phyloP scores from a whole-genome alignment of 2,329 filamentous ascomycete genomes.

The Fusarium tanahbumbuense region DNA sequence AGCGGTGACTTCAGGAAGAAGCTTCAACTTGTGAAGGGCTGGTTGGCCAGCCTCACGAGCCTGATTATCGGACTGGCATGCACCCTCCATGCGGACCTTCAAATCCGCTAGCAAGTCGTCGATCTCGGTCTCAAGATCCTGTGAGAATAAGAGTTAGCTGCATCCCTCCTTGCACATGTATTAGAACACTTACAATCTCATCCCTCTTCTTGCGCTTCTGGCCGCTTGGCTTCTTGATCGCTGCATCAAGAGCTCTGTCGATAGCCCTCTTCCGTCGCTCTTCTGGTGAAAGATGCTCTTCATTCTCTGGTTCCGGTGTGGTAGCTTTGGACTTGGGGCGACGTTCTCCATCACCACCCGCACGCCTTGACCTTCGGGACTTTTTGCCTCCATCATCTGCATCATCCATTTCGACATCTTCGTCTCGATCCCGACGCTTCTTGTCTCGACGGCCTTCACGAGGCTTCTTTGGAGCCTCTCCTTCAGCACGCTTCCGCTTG shows the following conservation, averaged over 20 bases:
- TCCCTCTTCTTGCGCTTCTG: slow-evolving; percentile 83
- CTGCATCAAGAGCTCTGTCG: slow-evolving; percentile 87
- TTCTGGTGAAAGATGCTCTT: slow-evolving; percentile 84
- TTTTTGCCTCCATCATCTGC: slow-evolving; percentile 59
- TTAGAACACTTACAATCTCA: slow-evolving; percentile 75
- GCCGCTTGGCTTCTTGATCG: slow-evolving; percentile 78
- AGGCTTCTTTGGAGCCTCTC: slow-evolving; percentile 76
- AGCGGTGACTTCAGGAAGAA: slow-evolving; percentile 89
- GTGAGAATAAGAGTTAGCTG: slow-evolving; percentile 37
- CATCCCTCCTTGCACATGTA: background rate
- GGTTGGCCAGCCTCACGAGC: slow-evolving; percentile 83
- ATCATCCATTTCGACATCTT: slow-evolving; percentile 61
- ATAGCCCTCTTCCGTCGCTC: slow-evolving; percentile 86
- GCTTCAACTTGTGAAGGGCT: slow-evolving; percentile 91
- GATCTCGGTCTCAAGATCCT: slow-evolving; percentile 91
- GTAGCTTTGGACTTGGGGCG: slow-evolving; percentile 58
- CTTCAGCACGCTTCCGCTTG: slow-evolving; percentile 74
- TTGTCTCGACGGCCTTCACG: slow-evolving; percentile 79
- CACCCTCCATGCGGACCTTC: slow-evolving; percentile 89
- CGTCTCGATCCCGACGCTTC: slow-evolving; percentile 64
- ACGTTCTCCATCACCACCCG: slow-evolving; percentile 58
- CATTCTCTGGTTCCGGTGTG: slow-evolving; percentile 72
- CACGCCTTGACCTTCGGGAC: slow-evolving; percentile 61
- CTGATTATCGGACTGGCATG: slow-evolving; percentile 86
- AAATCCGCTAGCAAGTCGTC: slow-evolving; percentile 91